Conservation (phyloP, 306 rosid species). For the Spatholobus suberectus region DNA sequence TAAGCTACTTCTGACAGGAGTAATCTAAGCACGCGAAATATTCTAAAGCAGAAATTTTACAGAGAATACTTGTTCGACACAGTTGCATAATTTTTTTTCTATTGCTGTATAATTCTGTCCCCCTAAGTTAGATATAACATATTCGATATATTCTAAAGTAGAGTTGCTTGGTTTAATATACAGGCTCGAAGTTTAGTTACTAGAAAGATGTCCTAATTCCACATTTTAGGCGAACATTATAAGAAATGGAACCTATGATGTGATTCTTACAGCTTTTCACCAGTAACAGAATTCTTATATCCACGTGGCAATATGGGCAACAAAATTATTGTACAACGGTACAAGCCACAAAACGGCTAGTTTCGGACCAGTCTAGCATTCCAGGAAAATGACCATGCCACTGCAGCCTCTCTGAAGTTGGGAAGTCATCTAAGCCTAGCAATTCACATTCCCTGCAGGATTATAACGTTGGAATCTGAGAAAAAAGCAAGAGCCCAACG, state of each 20-base stretch:
- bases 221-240: constrained; percentile 8
- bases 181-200: constrained; percentile 11
- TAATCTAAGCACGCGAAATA: constrained; percentile 19
- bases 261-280: constrained; percentile 11
- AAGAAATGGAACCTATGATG: constrained; percentile 18
- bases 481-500: constrained; percentile 15
- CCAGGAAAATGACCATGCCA: constrained; percentile 96
- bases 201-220: constrained; percentile 2
- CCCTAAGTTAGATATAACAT: constrained; percentile 34
- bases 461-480: constrained; percentile 34
- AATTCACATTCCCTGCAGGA: constrained; percentile 89
- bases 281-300: not conserved
- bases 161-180: not conserved
- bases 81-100: constrained; percentile 36
- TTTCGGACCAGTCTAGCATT: constrained; percentile 85
- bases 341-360: constrained; percentile 91
- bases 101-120: constrained; percentile 37
- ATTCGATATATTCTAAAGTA: constrained; percentile 48
- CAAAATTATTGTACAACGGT: constrained; percentile 66
- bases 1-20: constrained; percentile 11
- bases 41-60: not conserved
- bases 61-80: constrained; percentile 31
- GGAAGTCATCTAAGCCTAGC: constrained; percentile 80
- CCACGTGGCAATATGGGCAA: constrained; percentile 18
- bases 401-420: constrained; percentile 87